Evolutionary conservation across 208 protist genomes (phyloP), one percentile per base, ranked within the genome.

Genomic region (Porcisia hertigi): DNA sequence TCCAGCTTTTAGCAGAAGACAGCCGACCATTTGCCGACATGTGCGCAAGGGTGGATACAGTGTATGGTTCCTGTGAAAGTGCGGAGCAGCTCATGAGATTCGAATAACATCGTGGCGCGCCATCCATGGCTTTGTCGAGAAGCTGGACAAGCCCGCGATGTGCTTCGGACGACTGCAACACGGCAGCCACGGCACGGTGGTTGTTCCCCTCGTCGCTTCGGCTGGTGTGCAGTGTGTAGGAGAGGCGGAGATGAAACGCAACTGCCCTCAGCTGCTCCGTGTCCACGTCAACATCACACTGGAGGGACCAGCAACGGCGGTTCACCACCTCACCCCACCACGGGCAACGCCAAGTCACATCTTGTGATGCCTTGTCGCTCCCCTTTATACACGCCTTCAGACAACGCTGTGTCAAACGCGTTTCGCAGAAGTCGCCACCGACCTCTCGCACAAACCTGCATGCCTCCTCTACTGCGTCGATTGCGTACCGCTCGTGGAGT

Each of bases 301-400:
- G 12, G 16, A 75, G 57, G 8, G 18, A 57, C 71, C 71, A 75
- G 71, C 23, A n/a, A n/a, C 9, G 71, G 34, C 39, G 41, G 18
- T 16, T 58, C 23, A 23, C 52, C 36, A 25, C 12, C 53, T 72
- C 49, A 39, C 69, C 69, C 69, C 69, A 72, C 69, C 69, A 72
- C 53, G 49, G 30, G 54, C 53, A 72, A 34, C 25, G 52, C 69
- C 52, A 8, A 30, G 1, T 30, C 11, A 30, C 36, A 62, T 20
- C 16, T 18, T 30, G 47, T n/a, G 47, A 8, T 30, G 47, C 39
- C 8, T 18, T 30, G 53, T 5, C 69, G 20, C 23, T 18, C 20
- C 20, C 20, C n/a, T 58, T 30, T 18, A 20, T 25, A 18, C 23
- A 43, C 11, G 39, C 57, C 36, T 14, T 3, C 18, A 75, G 53